Evolutionary conservation across 176 grass and related monocot species (phyloP), one percentile per base, ranked within the genome.

Genomic region (Rhynchospora tenuis): DNA sequence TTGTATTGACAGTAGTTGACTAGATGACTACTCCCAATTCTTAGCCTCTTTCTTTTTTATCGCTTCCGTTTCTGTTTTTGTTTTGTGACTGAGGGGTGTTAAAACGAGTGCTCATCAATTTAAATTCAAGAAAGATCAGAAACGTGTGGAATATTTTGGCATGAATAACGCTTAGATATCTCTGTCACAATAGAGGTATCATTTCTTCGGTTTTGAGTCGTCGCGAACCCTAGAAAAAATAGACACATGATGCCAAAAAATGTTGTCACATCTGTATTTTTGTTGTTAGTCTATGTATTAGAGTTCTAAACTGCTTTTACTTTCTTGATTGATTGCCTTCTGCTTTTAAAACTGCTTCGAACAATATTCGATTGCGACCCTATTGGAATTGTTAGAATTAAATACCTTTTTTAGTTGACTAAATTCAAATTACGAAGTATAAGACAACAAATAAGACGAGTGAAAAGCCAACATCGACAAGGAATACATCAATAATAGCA

Each of bases 191-290:
- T 52, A 82, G 10, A 80, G 42, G 43, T 66, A 31, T 28, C 24
- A 14, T 3, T 82, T 23, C 9, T 7, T 50, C 80, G 80, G 59
- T 82, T 82, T 82, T 64, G 60, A 67, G 80, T 82, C 59, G 61
- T 82, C 59, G 60, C 80, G 50, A 51, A 66, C 43, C 0, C 52
- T 63, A 43, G 55, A 80, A 80, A 82, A 24, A 82, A 82, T 14
- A 64, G 42, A 43, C 38, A 47, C 19, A 82, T 17, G 20, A 64
- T 82, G 57, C 79, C 43, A 82, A 82, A 38, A n/a, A 81, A 64
- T 13, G 22, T 45, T 82, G 79, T 48, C 79, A 66, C 79, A 64
- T 82, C 42, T 1, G 65, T 2, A 29, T 16, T 29, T 74, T 79
- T 82, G 43, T n/a, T 65, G 42, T 63, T 82, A 28, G 62, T 64